A percentile compares a stretch with the other conserved stretches of the same genome.
Conservation (phyloP, 345 rosid species). For the Salix brachista region DNA sequence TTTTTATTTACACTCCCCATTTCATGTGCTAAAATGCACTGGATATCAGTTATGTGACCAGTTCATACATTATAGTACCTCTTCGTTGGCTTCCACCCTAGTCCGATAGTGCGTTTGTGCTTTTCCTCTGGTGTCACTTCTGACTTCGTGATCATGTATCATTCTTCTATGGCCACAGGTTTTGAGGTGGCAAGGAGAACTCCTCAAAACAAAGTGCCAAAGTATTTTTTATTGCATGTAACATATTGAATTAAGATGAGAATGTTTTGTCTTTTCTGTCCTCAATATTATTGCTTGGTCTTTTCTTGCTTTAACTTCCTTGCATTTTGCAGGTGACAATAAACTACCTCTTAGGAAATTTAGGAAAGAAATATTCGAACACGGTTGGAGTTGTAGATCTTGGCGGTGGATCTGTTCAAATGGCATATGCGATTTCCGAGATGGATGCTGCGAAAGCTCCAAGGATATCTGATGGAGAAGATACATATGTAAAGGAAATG, state of each 20-base stretch:
- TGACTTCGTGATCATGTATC: neutral
- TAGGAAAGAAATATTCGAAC: conserved; percentile 64
- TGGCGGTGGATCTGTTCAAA: conserved; percentile 99
- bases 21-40: neutral
- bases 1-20: neutral
- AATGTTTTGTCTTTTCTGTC: neutral
- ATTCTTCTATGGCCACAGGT: neutral
- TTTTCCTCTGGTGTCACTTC: neutral
- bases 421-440: conserved; percentile 95
- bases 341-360: conserved; percentile 72
- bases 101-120: neutral
- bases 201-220: neutral
- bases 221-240: neutral
- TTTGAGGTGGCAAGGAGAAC: neutral
- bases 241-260: neutral
- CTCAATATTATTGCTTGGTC: neutral
- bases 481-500: conserved; percentile 77
- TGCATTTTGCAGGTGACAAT: conserved; percentile 73
- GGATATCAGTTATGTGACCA: neutral
- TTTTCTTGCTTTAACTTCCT: neutral
- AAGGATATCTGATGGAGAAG: conserved; percentile 60
- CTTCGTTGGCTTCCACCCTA: neutral
- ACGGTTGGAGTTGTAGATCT: conserved; percentile 98
- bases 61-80: neutral
- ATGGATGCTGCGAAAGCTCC: conserved; percentile 78